Conservation (phyloP, 2,329 filamentous ascomycete species). For the Chaetomium sp. region DNA sequence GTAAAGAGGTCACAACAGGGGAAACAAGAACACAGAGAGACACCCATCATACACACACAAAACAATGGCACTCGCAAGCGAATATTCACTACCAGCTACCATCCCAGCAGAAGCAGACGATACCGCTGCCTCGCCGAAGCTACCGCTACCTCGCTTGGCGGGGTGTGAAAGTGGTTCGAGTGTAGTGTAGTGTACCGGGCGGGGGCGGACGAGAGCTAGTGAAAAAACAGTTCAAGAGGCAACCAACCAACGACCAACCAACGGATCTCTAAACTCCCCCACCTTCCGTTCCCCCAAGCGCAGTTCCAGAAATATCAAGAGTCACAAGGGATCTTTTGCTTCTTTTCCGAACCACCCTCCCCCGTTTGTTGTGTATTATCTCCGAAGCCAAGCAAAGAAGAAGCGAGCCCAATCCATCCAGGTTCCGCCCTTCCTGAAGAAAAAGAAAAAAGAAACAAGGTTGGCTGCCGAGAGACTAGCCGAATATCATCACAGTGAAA, state of each 20-base stretch:
- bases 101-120: conserved; percentile 3
- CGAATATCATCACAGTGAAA: conserved; percentile 20
- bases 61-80: neutral
- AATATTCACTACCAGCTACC: conserved; percentile 11
- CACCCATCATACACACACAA: neutral
- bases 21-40: neutral
- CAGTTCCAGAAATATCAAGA: conserved; percentile 8
- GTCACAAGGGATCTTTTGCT: conserved; percentile 6
- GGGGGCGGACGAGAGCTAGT: neutral
- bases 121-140: neutral
- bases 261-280: conserved; percentile 9
- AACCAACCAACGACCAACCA: conserved; percentile 8
- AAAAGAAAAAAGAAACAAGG: conserved; percentile 11
- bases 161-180: neutral
- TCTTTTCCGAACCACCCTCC: conserved; percentile 15
- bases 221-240: neutral
- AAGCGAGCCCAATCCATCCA: conserved; percentile 11
- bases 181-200: neutral
- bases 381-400: conserved; percentile 15
- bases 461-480: neutral
- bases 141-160: neutral
- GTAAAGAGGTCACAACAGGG: neutral
- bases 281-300: neutral
- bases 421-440: neutral
- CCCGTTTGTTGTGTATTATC: neutral